Evolutionary conservation across 148 eudicot species (phyloP), one percentile per base, ranked within the genome.

Genomic region (Vaccinium corymbosum): DNA sequence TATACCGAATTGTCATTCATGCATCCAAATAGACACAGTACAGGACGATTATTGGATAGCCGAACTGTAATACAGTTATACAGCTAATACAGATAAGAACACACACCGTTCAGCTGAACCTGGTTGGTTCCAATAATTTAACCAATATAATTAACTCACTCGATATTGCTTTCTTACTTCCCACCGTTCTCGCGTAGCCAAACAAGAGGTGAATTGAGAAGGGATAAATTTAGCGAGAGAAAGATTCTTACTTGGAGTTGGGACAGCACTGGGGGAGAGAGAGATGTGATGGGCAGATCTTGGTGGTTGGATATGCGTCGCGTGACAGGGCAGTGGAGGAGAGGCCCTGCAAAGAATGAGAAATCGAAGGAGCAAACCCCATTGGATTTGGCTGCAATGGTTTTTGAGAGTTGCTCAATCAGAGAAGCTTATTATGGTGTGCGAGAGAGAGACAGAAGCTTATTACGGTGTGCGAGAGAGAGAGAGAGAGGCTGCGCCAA

Each of bases 361-460:
- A 62, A 13, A 85, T 81, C n/a, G 81, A 76, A 76, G 81, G 42
- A 13, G 83, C 66, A 74, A 84, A 71, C 53, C 79, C 87, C 87
- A 85, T 85, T 85, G 77, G 35, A 68, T 68, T 66, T 66, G 72
- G 72, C 35, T 22, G 52, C 55, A n/a, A 22, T 76, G n/a, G n/a
- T 20, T 19, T 50, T n/a, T 27, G 38, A 68, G 35, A 76, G 56
- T 49, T 27, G 73, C 73, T 52, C 55, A 52, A 52, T 52, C 46
- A 42, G 5, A 42, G 46, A 42, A 4, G 46, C 46, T 42, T 42
- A 42, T 42, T 42, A 42, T 42, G 46, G 6, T 4, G 46, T 15
- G 76, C 19, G 76, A 14, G 6, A 68, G 73, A 32, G 75, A 71
- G n/a, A n/a, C n/a, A 42, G 46, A 42, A 4, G 46, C 46, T 42